Evolutionary conservation across 2,329 filamentous ascomycete species (phyloP).

Genomic region (Pseudopithomyces maydicus): DNA sequence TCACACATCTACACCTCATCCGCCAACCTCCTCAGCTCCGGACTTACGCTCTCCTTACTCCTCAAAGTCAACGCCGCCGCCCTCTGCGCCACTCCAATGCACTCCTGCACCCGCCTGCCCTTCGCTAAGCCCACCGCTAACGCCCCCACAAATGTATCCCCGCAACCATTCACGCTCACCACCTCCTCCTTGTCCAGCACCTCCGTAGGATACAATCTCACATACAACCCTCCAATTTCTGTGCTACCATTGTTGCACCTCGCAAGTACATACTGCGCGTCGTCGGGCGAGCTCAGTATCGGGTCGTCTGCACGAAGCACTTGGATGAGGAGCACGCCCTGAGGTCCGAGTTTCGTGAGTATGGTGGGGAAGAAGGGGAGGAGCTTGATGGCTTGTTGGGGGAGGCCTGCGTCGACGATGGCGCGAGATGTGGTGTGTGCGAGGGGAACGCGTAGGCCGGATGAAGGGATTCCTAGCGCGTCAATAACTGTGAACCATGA

Average conservation of each 20-base stretch:
- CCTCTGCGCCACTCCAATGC: slow-evolving; percentile 80
- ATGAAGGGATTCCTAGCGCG: slow-evolving; percentile 73
- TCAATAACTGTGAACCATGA: slow-evolving; percentile 84
- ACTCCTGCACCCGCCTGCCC: slow-evolving; percentile 60
- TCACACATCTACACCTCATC: background rate
- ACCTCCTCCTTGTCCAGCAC: slow-evolving; percentile 66
- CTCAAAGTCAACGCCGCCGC: slow-evolving; percentile 80
- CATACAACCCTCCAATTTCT: slow-evolving; percentile 76
- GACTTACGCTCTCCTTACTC: slow-evolving; percentile 74
- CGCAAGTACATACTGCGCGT: slow-evolving; percentile 73
- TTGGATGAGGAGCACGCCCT: slow-evolving; percentile 76
- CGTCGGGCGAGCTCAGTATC: slow-evolving; percentile 65
- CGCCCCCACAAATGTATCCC: slow-evolving; percentile 89
- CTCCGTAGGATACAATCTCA: slow-evolving; percentile 72
- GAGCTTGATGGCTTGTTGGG: slow-evolving; percentile 81
- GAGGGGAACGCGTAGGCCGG: slow-evolving; percentile 72
- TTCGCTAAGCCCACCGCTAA: slow-evolving; percentile 75
- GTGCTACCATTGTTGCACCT: slow-evolving; percentile 57
- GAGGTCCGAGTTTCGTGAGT: slow-evolving; percentile 78
- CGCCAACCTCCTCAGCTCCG: slow-evolving; percentile 51
- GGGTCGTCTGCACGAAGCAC: slow-evolving; percentile 71
- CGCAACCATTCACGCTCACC: slow-evolving; percentile 90
- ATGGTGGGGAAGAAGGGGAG: slow-evolving; percentile 87
- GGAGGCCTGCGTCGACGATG: slow-evolving; percentile 79
- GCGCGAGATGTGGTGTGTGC: slow-evolving; percentile 67